phyloP scores from a whole-genome alignment of 2,329 filamentous ascomycete genomes.

The Cordyceps militaris region DNA sequence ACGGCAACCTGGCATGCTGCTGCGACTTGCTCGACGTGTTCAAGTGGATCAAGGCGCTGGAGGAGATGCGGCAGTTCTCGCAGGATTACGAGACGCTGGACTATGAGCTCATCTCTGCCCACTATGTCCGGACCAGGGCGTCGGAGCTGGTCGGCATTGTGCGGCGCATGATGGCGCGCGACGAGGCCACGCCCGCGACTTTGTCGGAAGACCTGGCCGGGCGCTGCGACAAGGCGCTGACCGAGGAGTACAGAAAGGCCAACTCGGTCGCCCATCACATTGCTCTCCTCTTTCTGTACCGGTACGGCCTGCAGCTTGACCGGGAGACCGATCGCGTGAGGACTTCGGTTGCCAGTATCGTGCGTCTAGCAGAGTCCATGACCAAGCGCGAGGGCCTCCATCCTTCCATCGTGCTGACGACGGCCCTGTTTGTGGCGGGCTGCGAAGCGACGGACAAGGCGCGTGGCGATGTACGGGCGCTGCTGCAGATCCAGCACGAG shows the following conservation, averaged over 20 bases:
- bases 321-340: not conserved
- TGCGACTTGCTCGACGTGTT: not conserved
- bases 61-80: not conserved
- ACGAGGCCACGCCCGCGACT: not conserved
- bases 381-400: not conserved
- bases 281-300: not conserved
- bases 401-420: not conserved
- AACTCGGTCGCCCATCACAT: not conserved
- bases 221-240: not conserved
- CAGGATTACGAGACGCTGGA: not conserved
- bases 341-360: not conserved
- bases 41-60: not conserved
- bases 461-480: not conserved
- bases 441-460: not conserved
- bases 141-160: not conserved
- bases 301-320: not conserved
- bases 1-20: conserved; percentile 1
- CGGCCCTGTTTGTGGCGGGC: not conserved
- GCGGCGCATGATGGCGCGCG: not conserved
- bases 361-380: not conserved
- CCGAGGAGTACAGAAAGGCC: not conserved
- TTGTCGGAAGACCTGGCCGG: not conserved
- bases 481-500: not conserved
- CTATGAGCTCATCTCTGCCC: not conserved
- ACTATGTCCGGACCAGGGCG: not conserved